These are phyloP conservation scores for Phylloporus scabripes DNA, from an alignment of 768 basidiomycete species.

Conservation along the genomic window DNA sequence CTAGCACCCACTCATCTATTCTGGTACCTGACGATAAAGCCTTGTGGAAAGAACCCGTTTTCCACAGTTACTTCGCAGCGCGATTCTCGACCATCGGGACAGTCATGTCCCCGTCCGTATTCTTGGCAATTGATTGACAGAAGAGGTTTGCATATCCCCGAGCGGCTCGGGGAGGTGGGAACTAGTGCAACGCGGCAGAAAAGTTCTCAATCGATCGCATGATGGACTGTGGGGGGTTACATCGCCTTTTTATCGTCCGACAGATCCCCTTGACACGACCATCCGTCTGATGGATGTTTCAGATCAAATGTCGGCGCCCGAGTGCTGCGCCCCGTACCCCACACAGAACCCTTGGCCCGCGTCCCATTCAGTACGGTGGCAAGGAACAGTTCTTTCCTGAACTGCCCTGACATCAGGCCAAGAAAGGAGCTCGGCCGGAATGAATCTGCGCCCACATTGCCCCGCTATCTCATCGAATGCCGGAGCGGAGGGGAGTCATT, in stretches of 20 bases:
- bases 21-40: background rate
- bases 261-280: conserved; percentile 35
- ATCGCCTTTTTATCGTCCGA: conserved; percentile 18
- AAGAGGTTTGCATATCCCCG: background rate
- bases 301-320: conserved; percentile 61
- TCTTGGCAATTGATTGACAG: conserved; percentile 22
- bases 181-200: conserved; percentile 10
- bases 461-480: conserved; percentile 51
- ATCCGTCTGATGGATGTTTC: conserved; percentile 36
- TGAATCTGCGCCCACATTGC: conserved; percentile 56
- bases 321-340: conserved; percentile 35
- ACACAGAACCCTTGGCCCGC: conserved; percentile 59
- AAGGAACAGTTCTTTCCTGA: conserved; percentile 59
- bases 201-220: conserved; percentile 31
- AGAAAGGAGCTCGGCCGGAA: conserved; percentile 66
- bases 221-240: conserved; percentile 13
- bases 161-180: conserved; percentile 18
- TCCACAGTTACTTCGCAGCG: conserved; percentile 19
- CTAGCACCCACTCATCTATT: background rate
- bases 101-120: conserved; percentile 15
- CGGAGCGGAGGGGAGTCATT: conserved; percentile 14
- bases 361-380: conserved; percentile 63
- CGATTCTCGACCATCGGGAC: conserved; percentile 22
- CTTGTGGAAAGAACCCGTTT: conserved; percentile 19
- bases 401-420: conserved; percentile 49